Conservation (phyloP, 2,329 filamentous ascomycete species). For the Neospermospora avenae region DNA sequence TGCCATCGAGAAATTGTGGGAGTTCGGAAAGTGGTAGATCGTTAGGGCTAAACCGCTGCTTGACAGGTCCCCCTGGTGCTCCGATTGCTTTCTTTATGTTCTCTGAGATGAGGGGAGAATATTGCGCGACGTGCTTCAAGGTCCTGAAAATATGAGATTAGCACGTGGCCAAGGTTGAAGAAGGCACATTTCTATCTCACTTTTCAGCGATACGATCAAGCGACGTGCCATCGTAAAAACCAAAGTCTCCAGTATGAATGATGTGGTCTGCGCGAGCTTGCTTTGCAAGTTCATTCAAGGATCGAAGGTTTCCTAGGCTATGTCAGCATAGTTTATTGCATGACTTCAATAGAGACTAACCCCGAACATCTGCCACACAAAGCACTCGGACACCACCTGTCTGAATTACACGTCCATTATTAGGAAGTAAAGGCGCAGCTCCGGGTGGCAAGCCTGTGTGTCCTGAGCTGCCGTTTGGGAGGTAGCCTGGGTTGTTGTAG, state of each 20-base stretch:
- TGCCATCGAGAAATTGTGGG: constrained; percentile 80
- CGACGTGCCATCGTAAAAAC: constrained; percentile 96
- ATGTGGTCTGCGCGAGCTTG: constrained; percentile 95
- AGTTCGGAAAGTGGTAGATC: constrained; percentile 92
- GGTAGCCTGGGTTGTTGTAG: constrained; percentile 43
- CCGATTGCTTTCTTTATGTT: constrained; percentile 65
- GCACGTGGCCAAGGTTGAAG: constrained; percentile 18
- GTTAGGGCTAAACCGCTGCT: constrained; percentile 75
- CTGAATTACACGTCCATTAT: constrained; percentile 65
- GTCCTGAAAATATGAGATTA: constrained; percentile 57
- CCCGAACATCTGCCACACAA: constrained; percentile 70
- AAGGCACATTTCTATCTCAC: constrained; percentile 48
- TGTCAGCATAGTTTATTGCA: constrained; percentile 25
- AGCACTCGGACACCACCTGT: constrained; percentile 64
- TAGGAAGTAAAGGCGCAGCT: constrained; percentile 62
- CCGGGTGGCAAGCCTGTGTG: constrained; percentile 51
- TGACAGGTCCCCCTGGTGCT: constrained; percentile 71
- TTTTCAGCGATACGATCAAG: constrained; percentile 98
- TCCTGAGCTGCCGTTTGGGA: constrained; percentile 58
- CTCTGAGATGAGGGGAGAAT: constrained; percentile 90
- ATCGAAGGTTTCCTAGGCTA: constrained; percentile 79
- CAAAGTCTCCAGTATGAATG: constrained; percentile 98
- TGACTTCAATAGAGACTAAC: constrained; percentile 40
- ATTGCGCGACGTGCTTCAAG: constrained; percentile 96
- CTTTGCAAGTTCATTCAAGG: constrained; percentile 93